Evolutionary conservation across 2,329 filamentous ascomycete genomes (phyloP).

Genomic region (Diaporthe aspalathi): DNA sequence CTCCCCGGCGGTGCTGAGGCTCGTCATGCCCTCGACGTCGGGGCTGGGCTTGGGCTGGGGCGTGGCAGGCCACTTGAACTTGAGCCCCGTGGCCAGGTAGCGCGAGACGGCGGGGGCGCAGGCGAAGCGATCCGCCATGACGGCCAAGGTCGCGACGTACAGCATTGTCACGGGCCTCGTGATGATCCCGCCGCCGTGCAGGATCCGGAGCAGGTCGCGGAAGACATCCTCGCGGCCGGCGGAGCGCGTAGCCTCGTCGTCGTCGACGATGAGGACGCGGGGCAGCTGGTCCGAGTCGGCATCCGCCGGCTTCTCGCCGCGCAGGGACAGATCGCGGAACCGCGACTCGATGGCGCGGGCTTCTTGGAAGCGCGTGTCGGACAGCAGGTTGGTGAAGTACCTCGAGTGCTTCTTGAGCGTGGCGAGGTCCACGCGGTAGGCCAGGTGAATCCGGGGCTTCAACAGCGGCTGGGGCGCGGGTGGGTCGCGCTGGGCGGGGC

Average conservation of each 20-base stretch:
- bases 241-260: conserved; percentile 74
- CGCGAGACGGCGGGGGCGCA: conserved; percentile 66
- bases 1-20: conserved; percentile 63
- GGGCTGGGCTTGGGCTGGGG: conserved; percentile 46
- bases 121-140: conserved; percentile 80
- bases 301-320: conserved; percentile 60
- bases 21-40: conserved; percentile 49
- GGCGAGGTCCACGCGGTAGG: conserved; percentile 71
- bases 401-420: conserved; percentile 70
- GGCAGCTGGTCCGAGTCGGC: conserved; percentile 67
- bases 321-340: conserved; percentile 61
- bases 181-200: conserved; percentile 68
- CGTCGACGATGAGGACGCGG: conserved; percentile 71
- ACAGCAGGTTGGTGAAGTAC: conserved; percentile 77
- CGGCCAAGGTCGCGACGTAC: conserved; percentile 74
- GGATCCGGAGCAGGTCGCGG: conserved; percentile 73
- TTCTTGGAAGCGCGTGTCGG: conserved; percentile 73
- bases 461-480: conserved; percentile 45
- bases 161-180: conserved; percentile 63
- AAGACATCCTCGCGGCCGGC: conserved; percentile 71
- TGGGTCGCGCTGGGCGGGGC: conserved; percentile 40
- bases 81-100: conserved; percentile 61
- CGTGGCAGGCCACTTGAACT: conserved; percentile 65
- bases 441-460: conserved; percentile 54
- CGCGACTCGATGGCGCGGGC: conserved; percentile 63